Conservation (phyloP, 2,329 filamentous ascomycete genomes). For the Fusarium oligoseptatum region DNA sequence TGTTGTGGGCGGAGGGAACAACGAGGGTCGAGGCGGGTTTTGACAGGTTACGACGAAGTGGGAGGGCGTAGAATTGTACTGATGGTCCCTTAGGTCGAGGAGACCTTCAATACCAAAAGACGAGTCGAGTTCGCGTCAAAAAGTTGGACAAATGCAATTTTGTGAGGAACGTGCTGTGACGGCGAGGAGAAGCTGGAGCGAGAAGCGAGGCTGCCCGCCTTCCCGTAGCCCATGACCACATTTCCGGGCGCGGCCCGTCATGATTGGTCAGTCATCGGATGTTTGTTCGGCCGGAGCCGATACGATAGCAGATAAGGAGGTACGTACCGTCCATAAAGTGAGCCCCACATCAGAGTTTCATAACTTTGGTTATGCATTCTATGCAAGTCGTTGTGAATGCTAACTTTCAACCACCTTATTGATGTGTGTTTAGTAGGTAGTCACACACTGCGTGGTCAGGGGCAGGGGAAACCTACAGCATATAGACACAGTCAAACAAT, state of each 20-base stretch:
- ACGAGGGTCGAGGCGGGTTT: conserved; percentile 29
- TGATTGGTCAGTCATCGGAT: conserved; percentile 33
- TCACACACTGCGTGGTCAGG: too few species aligned
- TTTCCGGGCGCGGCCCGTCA: conserved; percentile 40
- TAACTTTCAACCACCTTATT: neutral
- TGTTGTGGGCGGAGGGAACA: conserved; percentile 35
- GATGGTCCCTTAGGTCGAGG: neutral
- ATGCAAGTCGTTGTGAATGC: neutral
- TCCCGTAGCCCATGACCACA: conserved; percentile 49
- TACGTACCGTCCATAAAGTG: conserved; percentile 4
- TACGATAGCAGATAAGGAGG: conserved; percentile 14
- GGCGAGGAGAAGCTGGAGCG: conserved; percentile 45
- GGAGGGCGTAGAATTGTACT: neutral
- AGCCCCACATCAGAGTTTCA: neutral
- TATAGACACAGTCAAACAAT: too few species aligned
- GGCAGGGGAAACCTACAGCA: too few species aligned
- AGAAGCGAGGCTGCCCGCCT: conserved; percentile 51
- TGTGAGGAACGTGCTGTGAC: conserved; percentile 41
- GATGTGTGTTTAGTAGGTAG: neutral
- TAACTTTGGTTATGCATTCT: neutral
- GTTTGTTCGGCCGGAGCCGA: conserved; percentile 43
- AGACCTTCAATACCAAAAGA: neutral
- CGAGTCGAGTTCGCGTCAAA: conserved; percentile 23
- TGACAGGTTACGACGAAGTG: conserved; percentile 1
- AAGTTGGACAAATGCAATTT: conserved; percentile 37